These are phyloP conservation scores for Aspergillus neoniger DNA, from an alignment of 2,329 filamentous ascomycete species.

Conservation along the genomic window DNA sequence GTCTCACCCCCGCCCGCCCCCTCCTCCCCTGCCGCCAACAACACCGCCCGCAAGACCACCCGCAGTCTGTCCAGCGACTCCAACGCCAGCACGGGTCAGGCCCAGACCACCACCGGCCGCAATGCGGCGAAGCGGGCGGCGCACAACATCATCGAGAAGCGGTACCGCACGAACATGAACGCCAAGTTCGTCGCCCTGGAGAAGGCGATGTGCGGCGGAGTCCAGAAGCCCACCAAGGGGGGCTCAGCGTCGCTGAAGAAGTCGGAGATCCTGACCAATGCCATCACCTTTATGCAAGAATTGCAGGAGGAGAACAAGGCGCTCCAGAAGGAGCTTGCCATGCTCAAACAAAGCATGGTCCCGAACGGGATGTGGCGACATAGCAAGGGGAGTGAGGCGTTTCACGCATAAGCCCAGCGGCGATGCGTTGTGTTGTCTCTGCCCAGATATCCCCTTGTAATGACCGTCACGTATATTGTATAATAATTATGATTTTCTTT, in stretches of 20 bases:
- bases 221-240: conserved; percentile 28
- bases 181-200: conserved; percentile 45
- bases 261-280: conserved; percentile 41
- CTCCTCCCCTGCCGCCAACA: conserved; percentile 12
- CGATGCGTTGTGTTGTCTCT: too few species aligned
- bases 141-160: conserved; percentile 46
- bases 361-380: conserved; percentile 29
- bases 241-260: conserved; percentile 40
- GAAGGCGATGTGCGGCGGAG: conserved; percentile 35
- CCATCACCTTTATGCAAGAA: conserved; percentile 39
- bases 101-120: conserved; percentile 23
- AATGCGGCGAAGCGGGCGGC: conserved; percentile 44
- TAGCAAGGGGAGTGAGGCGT: conserved; percentile 14
- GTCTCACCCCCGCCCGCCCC: conserved; percentile 15
- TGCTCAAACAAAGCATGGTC: conserved; percentile 32
- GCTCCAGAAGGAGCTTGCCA: conserved; percentile 35
- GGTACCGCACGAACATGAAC: conserved; percentile 47
- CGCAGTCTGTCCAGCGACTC: conserved; percentile 32
- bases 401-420: conserved; percentile 2
- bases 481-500: conserved; percentile 8
- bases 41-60: conserved; percentile 23
- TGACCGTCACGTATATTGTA: conserved; percentile 13
- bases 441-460: background rate
- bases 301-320: conserved; percentile 38
- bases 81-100: conserved; percentile 23